Evolutionary conservation across 495 filamentous ascomycete genomes (phyloP), one percentile per base, ranked within the genome.

Genomic region (Pyronema omphalodes): DNA sequence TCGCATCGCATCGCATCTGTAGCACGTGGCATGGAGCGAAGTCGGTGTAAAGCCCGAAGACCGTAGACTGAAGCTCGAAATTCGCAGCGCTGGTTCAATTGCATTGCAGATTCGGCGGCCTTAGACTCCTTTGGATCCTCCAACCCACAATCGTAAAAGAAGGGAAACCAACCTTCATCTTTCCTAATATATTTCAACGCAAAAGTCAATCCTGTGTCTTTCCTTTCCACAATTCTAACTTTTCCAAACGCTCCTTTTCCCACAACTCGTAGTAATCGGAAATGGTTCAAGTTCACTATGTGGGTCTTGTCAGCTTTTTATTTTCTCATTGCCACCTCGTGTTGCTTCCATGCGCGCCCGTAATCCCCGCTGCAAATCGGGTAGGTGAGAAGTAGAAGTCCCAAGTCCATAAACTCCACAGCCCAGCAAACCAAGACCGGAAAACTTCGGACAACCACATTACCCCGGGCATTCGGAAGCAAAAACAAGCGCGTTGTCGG

Each of bases 181-280:
- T 96, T 96, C 43, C 91, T 82, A 51, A 98, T 96, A 68, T 98
- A 96, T 66, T 96, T 98, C 44, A 98, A 73, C 4, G 91, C 91
- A 66, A 98, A 98, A 7, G 88, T 88, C 66, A 84, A 80, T 44
- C 81, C 82, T 1, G 89, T 93, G 66, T 98, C 91, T 68, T 95
- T 98, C 57, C 88, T 77, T 72, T 98, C 91, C 60, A 98, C 91
- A 60, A 98, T 98, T 55, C 91, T 82, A 55, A 98, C 91, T 68
- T 98, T 98, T 57, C 91, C 91, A 69, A 98, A 98, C 15, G 91
- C 93, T 63, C 91, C 91, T 66, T 94, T 93, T 47, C 91, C 91
- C 53, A 98, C 91, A 56, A 98, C 91, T 62, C 91, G 81, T 36
- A 96, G 74, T 23, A 98, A 77, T 60, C 88, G 83, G 66, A 98